Base-by-base conservation (phyloP, 2,329 filamentous ascomycete species). In the Juglanconis juglandina region DNA sequence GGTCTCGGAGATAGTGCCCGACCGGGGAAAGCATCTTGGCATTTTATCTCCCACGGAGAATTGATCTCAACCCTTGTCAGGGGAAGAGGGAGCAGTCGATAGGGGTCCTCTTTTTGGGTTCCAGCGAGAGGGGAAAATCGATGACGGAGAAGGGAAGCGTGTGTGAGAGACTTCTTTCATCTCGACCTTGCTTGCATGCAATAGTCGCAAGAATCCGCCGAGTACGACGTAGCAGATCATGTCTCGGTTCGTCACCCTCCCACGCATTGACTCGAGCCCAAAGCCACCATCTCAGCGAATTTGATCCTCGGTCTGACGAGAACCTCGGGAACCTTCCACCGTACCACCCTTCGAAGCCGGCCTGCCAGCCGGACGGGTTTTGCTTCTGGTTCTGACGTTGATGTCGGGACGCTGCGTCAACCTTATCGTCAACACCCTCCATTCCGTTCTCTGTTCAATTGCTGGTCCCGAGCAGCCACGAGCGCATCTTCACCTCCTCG, bases 151-250 rank as follows among this genome's bases (percentile, higher is more conserved):
- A 37, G 49, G 44, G 30, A 42, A 41, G 35, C 32, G 9, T n/a
- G 44, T 46, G 49, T 30, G 30, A 4, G 11, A 53, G n/a, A 32
- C 56, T 56, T 49, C 35, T 35, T 13, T 24, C 8, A 34, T 13
- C 13, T 14, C 34, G 35, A 37, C 17, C 10, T 47, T 50, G 42
- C 46, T 30, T 24, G 24, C 24, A 24, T 24, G 24, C 24, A 24
- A 24, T 2, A 24, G 24, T 24, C 24, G 24, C 24, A 24, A 24
- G 24, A 24, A 2, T 24, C 2, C 24, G 24, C 24, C 24, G 24
- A 24, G 24, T 24, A 24, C 24, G 24, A 8, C 66, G 67, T 67
- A 71, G 70, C 69, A 71, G 71, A 72, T 72, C 71, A 76, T 77
- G 76, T 76, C 74, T 77, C 71, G 68, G 69, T 68, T 63, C 60